Percentiles rank a stretch among this genome's conserved stretches.
phyloP scores from a whole-genome alignment of 768 basidiomycete genomes.

The Lentinus tigrinus region DNA sequence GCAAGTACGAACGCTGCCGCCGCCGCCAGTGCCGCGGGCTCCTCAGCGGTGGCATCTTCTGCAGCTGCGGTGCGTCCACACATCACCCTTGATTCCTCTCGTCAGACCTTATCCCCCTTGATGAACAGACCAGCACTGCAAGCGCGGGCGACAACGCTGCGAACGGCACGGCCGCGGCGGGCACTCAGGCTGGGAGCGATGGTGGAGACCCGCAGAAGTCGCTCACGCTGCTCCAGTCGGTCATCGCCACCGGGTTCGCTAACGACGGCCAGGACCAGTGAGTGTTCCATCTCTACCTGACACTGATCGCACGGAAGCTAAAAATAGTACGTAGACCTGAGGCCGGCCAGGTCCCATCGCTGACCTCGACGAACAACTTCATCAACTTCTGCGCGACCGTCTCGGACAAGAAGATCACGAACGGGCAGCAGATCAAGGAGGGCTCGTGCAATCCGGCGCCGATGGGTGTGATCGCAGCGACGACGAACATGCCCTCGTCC shows the following conservation, averaged over 20 bases:
- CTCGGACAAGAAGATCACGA: constrained; percentile 39
- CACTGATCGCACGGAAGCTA: constrained; percentile 7
- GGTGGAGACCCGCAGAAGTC: constrained; percentile 2
- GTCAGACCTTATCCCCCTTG: too few species aligned
- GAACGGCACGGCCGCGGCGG: neutral
- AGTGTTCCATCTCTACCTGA: neutral
- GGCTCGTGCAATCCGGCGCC: constrained; percentile 65
- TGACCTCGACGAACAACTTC: constrained; percentile 63
- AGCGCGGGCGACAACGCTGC: neutral
- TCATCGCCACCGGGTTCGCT: constrained; percentile 40
- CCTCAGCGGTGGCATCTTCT: constrained; percentile 13
- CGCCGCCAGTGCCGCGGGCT: constrained; percentile 15
- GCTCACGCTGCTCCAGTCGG: constrained; percentile 41
- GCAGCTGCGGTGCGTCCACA: neutral
- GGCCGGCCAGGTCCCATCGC: constrained; percentile 47
- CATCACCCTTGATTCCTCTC: neutral
- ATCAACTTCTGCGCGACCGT: constrained; percentile 50
- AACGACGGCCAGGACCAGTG: constrained; percentile 43
- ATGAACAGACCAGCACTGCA: constrained; percentile 13
- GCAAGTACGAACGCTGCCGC: neutral
- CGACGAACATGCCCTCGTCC: constrained; percentile 48
- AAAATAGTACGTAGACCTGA: neutral
- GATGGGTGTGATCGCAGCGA: constrained; percentile 58
- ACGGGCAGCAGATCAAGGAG: constrained; percentile 38
- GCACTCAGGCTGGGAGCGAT: neutral